Percentiles rank a stretch among this genome's conserved stretches.
These are phyloP conservation scores for Isabelozyma rhagii DNA, from an alignment of 805 yeast species.

Conservation along the genomic window DNA sequence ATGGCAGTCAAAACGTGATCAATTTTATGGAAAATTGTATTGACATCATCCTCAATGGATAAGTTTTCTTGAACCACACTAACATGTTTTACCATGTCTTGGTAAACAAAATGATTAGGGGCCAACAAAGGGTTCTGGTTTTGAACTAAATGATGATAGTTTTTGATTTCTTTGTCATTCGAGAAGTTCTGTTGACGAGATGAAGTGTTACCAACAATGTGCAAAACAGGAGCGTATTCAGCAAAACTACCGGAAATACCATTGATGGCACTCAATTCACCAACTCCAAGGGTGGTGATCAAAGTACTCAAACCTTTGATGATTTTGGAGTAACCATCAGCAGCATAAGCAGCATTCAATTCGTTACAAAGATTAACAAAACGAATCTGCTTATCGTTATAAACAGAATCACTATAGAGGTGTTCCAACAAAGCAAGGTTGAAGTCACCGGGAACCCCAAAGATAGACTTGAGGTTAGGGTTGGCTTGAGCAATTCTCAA, in stretches of 20 bases:
- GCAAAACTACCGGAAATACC: slow-evolving; percentile 83
- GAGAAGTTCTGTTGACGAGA: slow-evolving; percentile 21
- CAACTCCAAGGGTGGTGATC: slow-evolving; percentile 82
- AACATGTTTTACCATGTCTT: slow-evolving; percentile 56
- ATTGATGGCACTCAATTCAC: slow-evolving; percentile 81
- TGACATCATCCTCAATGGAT: slow-evolving; percentile 32
- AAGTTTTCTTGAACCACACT: slow-evolving; percentile 49
- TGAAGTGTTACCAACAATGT: slow-evolving; percentile 71
- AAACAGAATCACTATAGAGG: slow-evolving; percentile 45
- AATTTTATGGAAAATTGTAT: slow-evolving; percentile 45
- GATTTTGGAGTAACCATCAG: slow-evolving; percentile 79
- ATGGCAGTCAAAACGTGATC: slow-evolving; percentile 64
- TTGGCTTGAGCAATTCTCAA: slow-evolving; percentile 52
- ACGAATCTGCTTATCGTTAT: slow-evolving; percentile 37
- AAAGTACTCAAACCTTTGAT: slow-evolving; percentile 59
- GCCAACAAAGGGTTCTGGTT: slow-evolving; percentile 40
- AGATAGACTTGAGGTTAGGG: slow-evolving; percentile 49
- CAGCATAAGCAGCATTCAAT: slow-evolving; percentile 83
- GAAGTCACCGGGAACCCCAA: slow-evolving; percentile 82
- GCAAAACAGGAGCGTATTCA: slow-evolving; percentile 75
- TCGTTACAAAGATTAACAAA: slow-evolving; percentile 91
- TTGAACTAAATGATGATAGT: slow-evolving; percentile 62
- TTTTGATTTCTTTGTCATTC: slow-evolving; percentile 12
- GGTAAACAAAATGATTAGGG: slow-evolving; percentile 68
- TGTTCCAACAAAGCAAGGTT: slow-evolving; percentile 67